Evolutionary conservation across 805 yeast genomes (phyloP), one percentile per base, ranked within the genome.

Genomic region (Starmerella floricola): DNA sequence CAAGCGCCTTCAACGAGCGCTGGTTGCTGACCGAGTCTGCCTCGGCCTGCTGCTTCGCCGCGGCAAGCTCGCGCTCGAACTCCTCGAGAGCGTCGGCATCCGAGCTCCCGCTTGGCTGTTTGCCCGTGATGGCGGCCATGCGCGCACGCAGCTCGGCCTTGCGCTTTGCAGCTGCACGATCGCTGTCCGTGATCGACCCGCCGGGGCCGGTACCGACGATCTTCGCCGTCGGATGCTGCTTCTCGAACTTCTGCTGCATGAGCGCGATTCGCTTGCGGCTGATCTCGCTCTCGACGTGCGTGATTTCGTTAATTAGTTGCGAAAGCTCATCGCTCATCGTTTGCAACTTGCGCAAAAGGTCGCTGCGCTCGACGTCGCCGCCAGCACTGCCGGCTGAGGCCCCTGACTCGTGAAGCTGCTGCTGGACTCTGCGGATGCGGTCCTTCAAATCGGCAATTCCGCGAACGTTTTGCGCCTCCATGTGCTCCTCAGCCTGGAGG

Each of bases 51-150:
- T 69, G 66, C 18, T 71, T 61, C 38, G 74, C 79, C 45, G 67
- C 70, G 38, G 68, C 70, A 48, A 79, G 67, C 37, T 66, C 63
- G 6, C 64, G 59, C 46, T 78, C 84, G 38, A 74, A 71, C 40
- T 68, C 72, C 31, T 75, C 74, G 52, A 72, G 68, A 8, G 60
- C 65, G 12, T 54, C 60, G 19, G 67, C 69, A 33, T 65, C 59
- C 26, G 38, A 29, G 6, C 17, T 17, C 6, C 64, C 64, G 6
- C 69, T 62, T 2, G 68, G 64, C 6, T 73, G 66, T 54, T 77
- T 79, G 5, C 95, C 95, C 0, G 96, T 87, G 54, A 88, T 71
- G 3, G 88, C 84, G 23, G 95, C 94, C 94, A 88, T 86, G 52
- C 94, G 73, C 38, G 87, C 82, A 49, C 78, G 76, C 52, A 91